A percentile compares a stretch with the other conserved stretches of the same genome.
phyloP scores from a whole-genome alignment of 495 filamentous ascomycete genomes.

The Staphylotrichum longicolle region DNA sequence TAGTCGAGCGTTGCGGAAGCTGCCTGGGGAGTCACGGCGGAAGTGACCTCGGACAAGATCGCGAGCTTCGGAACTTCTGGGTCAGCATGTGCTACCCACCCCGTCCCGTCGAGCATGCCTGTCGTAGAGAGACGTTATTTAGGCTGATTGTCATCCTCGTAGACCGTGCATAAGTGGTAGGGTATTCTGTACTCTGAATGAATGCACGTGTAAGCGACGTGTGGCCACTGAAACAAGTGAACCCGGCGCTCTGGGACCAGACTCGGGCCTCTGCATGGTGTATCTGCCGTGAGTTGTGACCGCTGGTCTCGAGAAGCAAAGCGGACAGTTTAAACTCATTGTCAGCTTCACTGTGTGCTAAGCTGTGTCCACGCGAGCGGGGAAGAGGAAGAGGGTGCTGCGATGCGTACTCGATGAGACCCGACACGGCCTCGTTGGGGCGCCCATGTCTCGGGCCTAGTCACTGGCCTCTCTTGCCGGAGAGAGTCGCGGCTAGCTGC shows the following conservation, averaged over 20 bases:
- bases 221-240: constrained; percentile 23
- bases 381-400: constrained; percentile 1
- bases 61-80: constrained; percentile 4
- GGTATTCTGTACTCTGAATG: neutral
- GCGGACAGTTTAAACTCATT: constrained; percentile 1
- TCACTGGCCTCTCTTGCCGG: neutral
- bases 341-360: constrained; percentile 11
- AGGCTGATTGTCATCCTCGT: neutral
- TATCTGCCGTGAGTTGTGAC: neutral
- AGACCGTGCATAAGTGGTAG: neutral
- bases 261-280: constrained; percentile 17
- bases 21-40: constrained; percentile 11
- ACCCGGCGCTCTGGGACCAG: constrained; percentile 16
- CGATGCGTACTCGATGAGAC: constrained; percentile 12
- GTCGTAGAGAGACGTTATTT: neutral
- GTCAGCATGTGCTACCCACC: constrained; percentile 14
- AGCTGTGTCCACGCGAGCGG: neutral
- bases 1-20: constrained; percentile 13
- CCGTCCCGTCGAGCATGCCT: neutral
- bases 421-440: constrained; percentile 11
- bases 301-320: neutral
- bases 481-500: constrained; percentile 16
- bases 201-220: constrained; percentile 9
- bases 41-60: constrained; percentile 12
- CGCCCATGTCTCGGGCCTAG: neutral